Base-by-base conservation (phyloP, 768 basidiomycete genomes). In the Mycena crocata region DNA sequence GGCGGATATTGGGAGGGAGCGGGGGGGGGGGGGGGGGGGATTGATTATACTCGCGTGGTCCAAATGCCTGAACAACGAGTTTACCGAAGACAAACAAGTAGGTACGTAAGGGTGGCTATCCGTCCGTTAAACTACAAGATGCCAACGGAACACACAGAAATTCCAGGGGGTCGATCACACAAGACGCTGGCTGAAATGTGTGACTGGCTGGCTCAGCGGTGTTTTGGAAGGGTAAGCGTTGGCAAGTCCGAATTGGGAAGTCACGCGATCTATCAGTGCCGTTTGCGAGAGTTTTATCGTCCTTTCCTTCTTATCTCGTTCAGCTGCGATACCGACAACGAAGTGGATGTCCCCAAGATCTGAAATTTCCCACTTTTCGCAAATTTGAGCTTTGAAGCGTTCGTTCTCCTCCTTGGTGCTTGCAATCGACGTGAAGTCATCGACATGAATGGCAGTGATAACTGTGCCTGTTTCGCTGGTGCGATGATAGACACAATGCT, bases 271-370 rank as follows among this genome's bases (percentile, higher is more conserved):
- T 19, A 82, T 75, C 54, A 81, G 59, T 13, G 48, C 48, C 24
- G 39, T 60, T 30, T 81, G 78, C 7, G 70, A 71, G 1, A 81
- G 52, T 13, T 42, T 26, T 5, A 80, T 58, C 0, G 69, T 71
- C 24, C 66, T 51, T 5, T 54, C 49, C 2, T 44, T 13, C 6
- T 70, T 66, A 34, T 83, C 74, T 0, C 75, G 71, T 19, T 67
- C 35, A 23, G 84, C 75, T 3, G 71, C 74, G 26, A 85, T 81
- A 1, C 83, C 82, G 1, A 86, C 60, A 35, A 71, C 64, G 45
- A 73, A 79, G 3, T 71, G 64, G 1, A 75, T 62, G 9, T 77
- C 72, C 0, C 80, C 81, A 0, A 81, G 73, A n/a, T n/a, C n/a
- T 10, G 76, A 73, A 12, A 83, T 80, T 15, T 69, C 65, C 76